Conservation (phyloP, 2,329 filamentous ascomycete species). For the Claviceps africana region DNA sequence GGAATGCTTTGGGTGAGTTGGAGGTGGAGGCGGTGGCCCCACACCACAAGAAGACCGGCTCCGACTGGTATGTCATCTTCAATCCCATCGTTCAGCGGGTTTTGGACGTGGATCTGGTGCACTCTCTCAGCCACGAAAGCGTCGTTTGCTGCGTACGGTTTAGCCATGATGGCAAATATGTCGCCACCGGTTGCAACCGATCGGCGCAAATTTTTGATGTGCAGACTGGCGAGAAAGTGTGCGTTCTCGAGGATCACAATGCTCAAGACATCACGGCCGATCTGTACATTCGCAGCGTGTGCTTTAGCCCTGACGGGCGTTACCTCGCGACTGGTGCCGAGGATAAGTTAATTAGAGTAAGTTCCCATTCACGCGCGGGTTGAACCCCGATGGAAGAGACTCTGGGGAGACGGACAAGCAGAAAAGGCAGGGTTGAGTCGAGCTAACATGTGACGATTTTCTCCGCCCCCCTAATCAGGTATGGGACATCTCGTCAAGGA, state of each 20-base stretch:
- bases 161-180: slow-evolving; percentile 86
- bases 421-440: not conserved
- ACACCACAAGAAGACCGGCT: slow-evolving; percentile 75
- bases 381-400: not conserved
- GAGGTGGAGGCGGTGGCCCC: slow-evolving; percentile 75
- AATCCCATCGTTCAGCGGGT: slow-evolving; percentile 82
- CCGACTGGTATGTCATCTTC: slow-evolving; percentile 95
- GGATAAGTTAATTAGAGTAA: slow-evolving; percentile 88
- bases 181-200: slow-evolving; percentile 92
- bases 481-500: slow-evolving; percentile 78
- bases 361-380: slow-evolving; percentile 17
- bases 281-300: slow-evolving; percentile 93
- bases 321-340: slow-evolving; percentile 93
- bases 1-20: slow-evolving; percentile 65
- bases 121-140: slow-evolving; percentile 85
- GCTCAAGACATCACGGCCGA: slow-evolving; percentile 73
- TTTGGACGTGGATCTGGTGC: slow-evolving; percentile 84
- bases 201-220: slow-evolving; percentile 99
- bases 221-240: slow-evolving; percentile 70
- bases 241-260: slow-evolving; percentile 75
- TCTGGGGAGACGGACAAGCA: not conserved
- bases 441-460: slow-evolving; percentile 10
- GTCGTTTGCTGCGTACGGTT: slow-evolving; percentile 98
- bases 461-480: slow-evolving; percentile 44
- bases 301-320: slow-evolving; percentile 92